Percentiles rank a stretch among this genome's conserved stretches.
phyloP scores from a whole-genome alignment of 805 yeast genomes.

The Lachancea nothofagi region DNA sequence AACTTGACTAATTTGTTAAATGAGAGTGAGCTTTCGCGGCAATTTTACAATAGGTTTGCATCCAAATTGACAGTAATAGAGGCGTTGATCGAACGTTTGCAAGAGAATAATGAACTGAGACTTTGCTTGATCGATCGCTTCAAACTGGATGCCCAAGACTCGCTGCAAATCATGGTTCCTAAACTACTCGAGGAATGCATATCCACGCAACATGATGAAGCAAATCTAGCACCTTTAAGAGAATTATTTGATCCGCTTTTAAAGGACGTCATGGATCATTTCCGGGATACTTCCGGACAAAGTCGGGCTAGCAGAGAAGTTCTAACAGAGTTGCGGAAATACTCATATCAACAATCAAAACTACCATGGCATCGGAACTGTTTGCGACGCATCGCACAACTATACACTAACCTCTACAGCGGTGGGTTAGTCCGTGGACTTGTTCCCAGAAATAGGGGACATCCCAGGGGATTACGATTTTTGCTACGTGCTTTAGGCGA shows the following conservation, averaged over 20 bases:
- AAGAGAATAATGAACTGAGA: not conserved
- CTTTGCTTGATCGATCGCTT: not conserved
- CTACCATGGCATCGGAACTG: slow-evolving; percentile 6
- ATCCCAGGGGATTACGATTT: slow-evolving; percentile 1
- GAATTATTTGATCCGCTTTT: slow-evolving; percentile 7
- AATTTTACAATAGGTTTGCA: slow-evolving; percentile 6
- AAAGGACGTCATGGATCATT: slow-evolving; percentile 1
- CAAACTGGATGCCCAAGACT: slow-evolving; percentile 4
- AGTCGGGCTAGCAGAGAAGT: slow-evolving; percentile 1
- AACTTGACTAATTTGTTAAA: not conserved
- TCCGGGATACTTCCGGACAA: not conserved
- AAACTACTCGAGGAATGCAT: slow-evolving; percentile 7
- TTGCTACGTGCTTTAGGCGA: slow-evolving; percentile 16
- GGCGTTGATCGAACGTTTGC: slow-evolving; percentile 2
- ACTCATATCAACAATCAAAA: slow-evolving; percentile 3
- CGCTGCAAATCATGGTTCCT: slow-evolving; percentile 6
- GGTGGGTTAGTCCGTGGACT: slow-evolving; percentile 14
- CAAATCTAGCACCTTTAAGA: not conserved
- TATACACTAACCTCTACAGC: slow-evolving; percentile 2
- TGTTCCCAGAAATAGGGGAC: slow-evolving; percentile 20
- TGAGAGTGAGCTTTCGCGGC: not conserved
- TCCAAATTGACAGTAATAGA: slow-evolving; percentile 1
- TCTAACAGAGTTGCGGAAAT: slow-evolving; percentile 1
- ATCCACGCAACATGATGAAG: slow-evolving; percentile 6
- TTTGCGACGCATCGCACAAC: slow-evolving; percentile 6